Base-by-base conservation (phyloP, 225 moss, liverwort and hornwort genomes). In the Pseudoscleropodium purum region DNA sequence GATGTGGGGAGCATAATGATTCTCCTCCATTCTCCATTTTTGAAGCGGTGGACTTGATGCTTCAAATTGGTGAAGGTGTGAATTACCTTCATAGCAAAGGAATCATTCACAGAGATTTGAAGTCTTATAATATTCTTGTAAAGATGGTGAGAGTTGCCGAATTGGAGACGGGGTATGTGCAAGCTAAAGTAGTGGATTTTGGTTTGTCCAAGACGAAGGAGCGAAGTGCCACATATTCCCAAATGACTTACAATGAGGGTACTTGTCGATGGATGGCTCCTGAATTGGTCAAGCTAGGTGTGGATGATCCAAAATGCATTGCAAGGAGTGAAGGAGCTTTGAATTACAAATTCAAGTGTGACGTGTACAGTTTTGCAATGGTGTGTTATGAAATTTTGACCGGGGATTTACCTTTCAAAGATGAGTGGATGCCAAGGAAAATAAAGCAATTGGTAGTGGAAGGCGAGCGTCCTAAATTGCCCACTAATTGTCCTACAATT, bases 221-320 rank as follows among this genome's bases (percentile, higher is more conserved):
- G 45, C 18, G 2, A 9, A 74, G 30, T 74, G 45, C 30, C 43
- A 45, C 74, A 30, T 74, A 18, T 74, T 74, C 74, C 2, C 4
- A 11, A 3, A 74, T 74, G 74, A 74, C 45, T 17, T 30, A 6
- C 30, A 74, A 74, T 74, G 6, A 74, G 2, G 74, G 74, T 74
- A 74, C 74, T 0, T 2, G 0, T 45, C 30, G 74, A 16, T 74
- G 45, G 45, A 74, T 74, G 74, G 74, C 74, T 45, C 74, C 11
- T 45, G 45, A 74, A 74, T 70, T 70, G 25, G 15, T 70, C 5
- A 4, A 8, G 25, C 25, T 1, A 39, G 1, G 8, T 39, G 69
- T n/a, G 7, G 39, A 7, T 1, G 4, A 13, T 39, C 24, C 0
- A 69, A 0, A 39, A 2, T 69, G 14, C 1, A 1, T 16, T 73